These are phyloP conservation scores for Steccherinum ochraceum DNA, from an alignment of 768 basidiomycete genomes.

Conservation along the genomic window DNA sequence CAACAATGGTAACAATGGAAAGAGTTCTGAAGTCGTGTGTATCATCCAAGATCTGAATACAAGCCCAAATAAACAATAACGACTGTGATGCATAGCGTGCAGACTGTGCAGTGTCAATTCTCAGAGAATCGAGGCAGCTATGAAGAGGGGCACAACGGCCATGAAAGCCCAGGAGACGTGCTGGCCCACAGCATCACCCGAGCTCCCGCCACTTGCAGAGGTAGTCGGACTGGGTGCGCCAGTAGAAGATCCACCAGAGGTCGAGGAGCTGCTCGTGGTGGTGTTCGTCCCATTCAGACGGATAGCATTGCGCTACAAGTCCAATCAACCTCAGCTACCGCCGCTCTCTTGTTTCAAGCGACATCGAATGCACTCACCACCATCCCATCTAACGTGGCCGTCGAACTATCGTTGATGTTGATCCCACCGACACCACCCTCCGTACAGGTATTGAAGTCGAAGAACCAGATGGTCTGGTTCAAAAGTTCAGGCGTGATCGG, in stretches of 20 bases:
- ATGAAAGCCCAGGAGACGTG: not conserved
- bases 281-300: slow-evolving; percentile 47
- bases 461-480: slow-evolving; percentile 49
- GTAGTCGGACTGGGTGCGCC: slow-evolving; percentile 5
- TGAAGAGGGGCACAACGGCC: not conserved
- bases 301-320: slow-evolving; percentile 46
- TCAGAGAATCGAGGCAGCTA: too few species aligned
- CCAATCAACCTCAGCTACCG: not conserved
- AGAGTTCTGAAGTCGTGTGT: too few species aligned
- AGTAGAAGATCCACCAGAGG: slow-evolving; percentile 6
- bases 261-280: slow-evolving; percentile 12
- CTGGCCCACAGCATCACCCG: not conserved
- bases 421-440: slow-evolving; percentile 57
- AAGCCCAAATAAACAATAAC: too few species aligned
- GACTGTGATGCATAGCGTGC: too few species aligned
- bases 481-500: slow-evolving; percentile 34
- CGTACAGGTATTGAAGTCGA: slow-evolving; percentile 47
- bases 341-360: not conserved
- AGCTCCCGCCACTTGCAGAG: slow-evolving; percentile 1
- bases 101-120: too few species aligned
- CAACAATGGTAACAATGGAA: too few species aligned
- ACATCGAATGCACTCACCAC: slow-evolving; percentile 13
- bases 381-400: slow-evolving; percentile 34
- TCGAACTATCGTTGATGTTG: slow-evolving; percentile 42
- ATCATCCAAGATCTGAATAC: too few species aligned